Evolutionary conservation across 208 protist genomes (phyloP).

Genomic region (Endotrypanum monterogeii): DNA sequence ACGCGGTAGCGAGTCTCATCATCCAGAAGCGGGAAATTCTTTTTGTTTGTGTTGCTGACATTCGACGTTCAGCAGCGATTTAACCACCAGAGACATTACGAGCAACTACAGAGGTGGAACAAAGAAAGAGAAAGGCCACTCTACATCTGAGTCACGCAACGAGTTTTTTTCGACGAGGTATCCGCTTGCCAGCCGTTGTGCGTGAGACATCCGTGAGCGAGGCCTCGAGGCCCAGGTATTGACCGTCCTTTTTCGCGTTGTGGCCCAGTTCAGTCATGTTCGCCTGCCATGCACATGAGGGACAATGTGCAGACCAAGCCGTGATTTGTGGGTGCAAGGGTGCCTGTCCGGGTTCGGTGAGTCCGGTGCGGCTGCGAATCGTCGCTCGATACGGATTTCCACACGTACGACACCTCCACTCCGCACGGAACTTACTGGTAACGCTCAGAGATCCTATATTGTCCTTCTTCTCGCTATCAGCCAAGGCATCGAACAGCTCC

Average conservation of each 20-base stretch:
- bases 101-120: not conserved
- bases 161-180: conserved; percentile 63
- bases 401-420: conserved; percentile 76
- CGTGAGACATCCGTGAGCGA: conserved; percentile 14
- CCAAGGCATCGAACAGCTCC: conserved; percentile 52
- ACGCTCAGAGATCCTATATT: conserved; percentile 56
- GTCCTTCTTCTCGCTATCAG: conserved; percentile 42
- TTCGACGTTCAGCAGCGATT: not conserved
- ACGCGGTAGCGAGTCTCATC: no score
- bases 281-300: conserved; percentile 59
- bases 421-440: conserved; percentile 76
- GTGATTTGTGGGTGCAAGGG: conserved; percentile 55
- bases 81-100: no score
- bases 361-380: conserved; percentile 75
- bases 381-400: conserved; percentile 60
- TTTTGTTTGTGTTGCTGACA: no score
- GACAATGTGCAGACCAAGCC: conserved; percentile 63
- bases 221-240: conserved; percentile 64
- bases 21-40: no score
- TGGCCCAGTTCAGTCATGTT: conserved; percentile 54
- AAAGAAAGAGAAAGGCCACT: not conserved
- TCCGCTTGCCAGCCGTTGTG: conserved; percentile 2
- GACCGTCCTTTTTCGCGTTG: conserved; percentile 39
- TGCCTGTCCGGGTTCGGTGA: conserved; percentile 64
- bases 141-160: conserved; percentile 25